These are phyloP conservation scores for Tolypocladium amazonense DNA, from an alignment of 2,329 filamentous ascomycete species.

Conservation along the genomic window DNA sequence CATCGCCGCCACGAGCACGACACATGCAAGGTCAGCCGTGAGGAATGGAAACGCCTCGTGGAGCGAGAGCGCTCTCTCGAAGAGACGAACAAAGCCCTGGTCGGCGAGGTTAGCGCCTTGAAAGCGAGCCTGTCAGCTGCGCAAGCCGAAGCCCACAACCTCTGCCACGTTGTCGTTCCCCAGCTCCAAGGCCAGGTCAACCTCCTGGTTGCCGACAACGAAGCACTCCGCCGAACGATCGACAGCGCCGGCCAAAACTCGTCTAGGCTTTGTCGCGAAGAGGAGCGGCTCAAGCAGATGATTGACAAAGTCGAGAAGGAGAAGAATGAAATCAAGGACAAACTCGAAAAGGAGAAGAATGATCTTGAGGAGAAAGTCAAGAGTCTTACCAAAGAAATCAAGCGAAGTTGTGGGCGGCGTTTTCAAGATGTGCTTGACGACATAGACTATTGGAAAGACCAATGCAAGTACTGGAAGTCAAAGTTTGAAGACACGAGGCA, in stretches of 20 bases:
- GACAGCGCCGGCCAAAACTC: constrained; percentile 21
- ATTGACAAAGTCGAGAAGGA: constrained; percentile 21
- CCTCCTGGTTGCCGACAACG: constrained; percentile 26
- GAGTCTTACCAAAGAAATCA: constrained; percentile 22
- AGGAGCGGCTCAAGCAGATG: constrained; percentile 21
- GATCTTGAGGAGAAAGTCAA: constrained; percentile 21
- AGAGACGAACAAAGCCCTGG: constrained; percentile 22
- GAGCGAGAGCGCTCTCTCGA: constrained; percentile 24
- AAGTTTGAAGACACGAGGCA: constrained; percentile 16
- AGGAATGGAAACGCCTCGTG: constrained; percentile 25
- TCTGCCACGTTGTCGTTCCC: constrained; percentile 20
- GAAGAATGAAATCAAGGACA: constrained; percentile 14
- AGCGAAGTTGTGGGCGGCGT: constrained; percentile 18
- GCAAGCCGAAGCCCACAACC: constrained; percentile 23
- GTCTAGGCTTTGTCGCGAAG: constrained; percentile 18
- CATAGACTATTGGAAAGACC: constrained; percentile 23
- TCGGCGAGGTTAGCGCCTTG: constrained; percentile 20
- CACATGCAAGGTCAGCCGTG: constrained; percentile 22
- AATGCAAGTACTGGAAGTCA: constrained; percentile 18
- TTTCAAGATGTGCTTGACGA: constrained; percentile 21
- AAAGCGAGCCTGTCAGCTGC: constrained; percentile 23
- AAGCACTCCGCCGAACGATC: constrained; percentile 24
- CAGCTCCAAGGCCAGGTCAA: constrained; percentile 26
- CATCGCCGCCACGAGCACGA: constrained; percentile 21
- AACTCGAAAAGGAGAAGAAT: constrained; percentile 22